Percentiles rank a stretch among this genome's conserved stretches.
These are phyloP conservation scores for Agaricus blazei DNA, from an alignment of 768 basidiomycete species.

Conservation along the genomic window DNA sequence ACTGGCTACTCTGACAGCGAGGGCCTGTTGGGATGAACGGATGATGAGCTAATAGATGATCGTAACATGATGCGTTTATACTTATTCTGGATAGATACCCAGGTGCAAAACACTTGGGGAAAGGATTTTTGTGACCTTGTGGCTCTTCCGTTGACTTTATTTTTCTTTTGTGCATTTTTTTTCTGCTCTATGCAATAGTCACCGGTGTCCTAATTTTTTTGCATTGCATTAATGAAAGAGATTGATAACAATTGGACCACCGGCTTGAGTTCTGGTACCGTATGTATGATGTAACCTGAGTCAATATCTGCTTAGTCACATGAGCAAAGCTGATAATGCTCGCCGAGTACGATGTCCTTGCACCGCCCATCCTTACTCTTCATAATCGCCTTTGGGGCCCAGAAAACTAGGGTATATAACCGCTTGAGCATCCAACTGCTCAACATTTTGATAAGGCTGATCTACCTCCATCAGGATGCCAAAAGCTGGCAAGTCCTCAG, in stretches of 20 bases:
- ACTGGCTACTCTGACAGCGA: constrained; percentile 56
- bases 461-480: neutral
- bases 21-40: constrained; percentile 35
- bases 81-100: neutral
- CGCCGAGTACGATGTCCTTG: too few species aligned
- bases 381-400: too few species aligned
- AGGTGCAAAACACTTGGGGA: too few species aligned
- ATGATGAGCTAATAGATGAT: neutral
- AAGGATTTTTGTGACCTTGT: neutral
- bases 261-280: too few species aligned
- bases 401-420: too few species aligned
- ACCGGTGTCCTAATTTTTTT: neutral
- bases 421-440: too few species aligned
- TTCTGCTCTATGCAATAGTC: neutral
- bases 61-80: neutral
- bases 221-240: neutral
- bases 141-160: neutral
- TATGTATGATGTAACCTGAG: neutral
- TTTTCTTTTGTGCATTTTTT: constrained; percentile 5
- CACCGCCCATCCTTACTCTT: too few species aligned
- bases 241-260: too few species aligned
- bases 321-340: neutral
- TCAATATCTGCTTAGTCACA: neutral
- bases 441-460: too few species aligned
- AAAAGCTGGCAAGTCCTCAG: constrained; percentile 59